These are phyloP conservation scores for Aspergillus sp. DNA, from an alignment of 2,329 filamentous ascomycete genomes.

Conservation along the genomic window DNA sequence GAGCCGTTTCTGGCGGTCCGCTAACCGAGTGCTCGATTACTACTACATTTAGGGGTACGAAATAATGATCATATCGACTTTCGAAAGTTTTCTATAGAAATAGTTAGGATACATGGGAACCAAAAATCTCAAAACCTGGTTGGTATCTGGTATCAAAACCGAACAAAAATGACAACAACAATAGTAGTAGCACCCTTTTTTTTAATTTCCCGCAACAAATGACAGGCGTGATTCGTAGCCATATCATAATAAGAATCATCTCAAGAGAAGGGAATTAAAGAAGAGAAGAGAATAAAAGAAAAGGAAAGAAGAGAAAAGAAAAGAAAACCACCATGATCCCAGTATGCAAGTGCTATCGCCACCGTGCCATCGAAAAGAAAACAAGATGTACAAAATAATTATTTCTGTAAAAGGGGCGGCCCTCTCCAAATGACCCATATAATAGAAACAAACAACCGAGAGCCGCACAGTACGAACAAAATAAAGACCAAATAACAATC, in stretches of 20 bases:
- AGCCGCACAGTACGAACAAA: slow-evolving; percentile 24
- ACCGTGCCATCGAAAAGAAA: slow-evolving; percentile 11
- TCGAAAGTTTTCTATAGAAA: neutral
- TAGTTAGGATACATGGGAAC: neutral
- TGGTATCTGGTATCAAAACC: slow-evolving; percentile 6
- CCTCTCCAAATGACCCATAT: slow-evolving; percentile 12
- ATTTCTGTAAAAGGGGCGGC: slow-evolving; percentile 13
- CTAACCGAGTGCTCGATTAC: too few relatives aligned
- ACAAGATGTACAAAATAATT: slow-evolving; percentile 28
- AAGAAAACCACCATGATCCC: slow-evolving; percentile 10
- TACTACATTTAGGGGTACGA: neutral
- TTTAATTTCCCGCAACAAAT: neutral
- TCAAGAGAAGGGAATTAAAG: neutral
- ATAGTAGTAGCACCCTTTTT: slow-evolving; percentile 1
- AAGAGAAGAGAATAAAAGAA: slow-evolving; percentile 1
- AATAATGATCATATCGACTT: neutral
- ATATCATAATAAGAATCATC: neutral
- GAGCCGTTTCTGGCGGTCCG: too few relatives aligned
- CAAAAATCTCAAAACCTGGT: neutral
- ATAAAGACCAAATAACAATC: slow-evolving; percentile 14
- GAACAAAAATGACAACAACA: slow-evolving; percentile 2
- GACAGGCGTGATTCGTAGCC: neutral
- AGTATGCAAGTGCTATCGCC: slow-evolving; percentile 3
- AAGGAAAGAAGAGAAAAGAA: slow-evolving; percentile 7
- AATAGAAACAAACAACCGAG: slow-evolving; percentile 17